Base-by-base conservation (phyloP, 1,284 basidiomycete genomes). In the Ceratobasidium sp. region DNA sequence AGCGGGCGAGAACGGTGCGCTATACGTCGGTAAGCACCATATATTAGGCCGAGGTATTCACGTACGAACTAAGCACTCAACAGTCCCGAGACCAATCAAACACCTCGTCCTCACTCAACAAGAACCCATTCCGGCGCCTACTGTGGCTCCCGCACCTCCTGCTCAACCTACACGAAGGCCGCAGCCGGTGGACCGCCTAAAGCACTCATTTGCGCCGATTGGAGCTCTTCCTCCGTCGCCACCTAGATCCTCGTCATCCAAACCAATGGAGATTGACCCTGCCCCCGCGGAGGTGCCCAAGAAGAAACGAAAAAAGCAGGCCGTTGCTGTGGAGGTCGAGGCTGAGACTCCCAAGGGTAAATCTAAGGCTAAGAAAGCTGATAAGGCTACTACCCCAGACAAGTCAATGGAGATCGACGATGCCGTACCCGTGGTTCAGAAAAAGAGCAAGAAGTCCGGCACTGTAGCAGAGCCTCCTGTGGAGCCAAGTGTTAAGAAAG, bases 141-240 rank as follows among this genome's bases (percentile, higher is more conserved):
- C 76, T 19, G 22, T 54, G 13, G 37, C 62, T 34, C 49, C 44
- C 19, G 32, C 46, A 29, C n/a, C 51, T 52, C 34, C 52, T 25
- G 74, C 61, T 29, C 76, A 64, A 44, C 69, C 77, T 59, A 22
- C 66, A 15, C 76, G 70, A 57, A 52, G 75, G n/a, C n/a, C 64
- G 32, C 78, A 78, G 44, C 78, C 76, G 11, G 32, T 65, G n/a
- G 64, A 77, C 11, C 71, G 70, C 6, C 76, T 78, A 15, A 73
- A 75, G 49, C 78, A 78, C 52, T 25, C 32, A 19, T 78, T 78
- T 37, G n/a, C 46, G 6, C 78, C 78, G 3, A 78, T 76, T 29
- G 78, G 78, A 51, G 19, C 69, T 8, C 40, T 22, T 43, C 69
- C 69, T 34, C 29, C 34, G 7, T 73, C 69, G 11, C 37, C 69